Evolutionary conservation across 257 asterid genomes (phyloP).

Genomic region (Gentiana macrophylla): DNA sequence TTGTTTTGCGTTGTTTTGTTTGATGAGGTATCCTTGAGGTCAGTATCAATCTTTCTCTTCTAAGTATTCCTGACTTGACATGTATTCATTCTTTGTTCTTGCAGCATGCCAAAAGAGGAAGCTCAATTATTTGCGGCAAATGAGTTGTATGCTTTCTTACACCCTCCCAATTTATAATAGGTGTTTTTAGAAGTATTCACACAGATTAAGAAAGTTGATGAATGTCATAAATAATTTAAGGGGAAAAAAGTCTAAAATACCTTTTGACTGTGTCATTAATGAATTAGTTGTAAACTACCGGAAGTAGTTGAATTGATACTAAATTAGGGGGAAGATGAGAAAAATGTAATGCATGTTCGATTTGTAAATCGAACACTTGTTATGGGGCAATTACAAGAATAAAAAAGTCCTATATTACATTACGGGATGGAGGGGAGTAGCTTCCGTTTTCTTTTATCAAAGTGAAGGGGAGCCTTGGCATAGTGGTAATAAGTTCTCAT

Average conservation of each 20-base stretch:
- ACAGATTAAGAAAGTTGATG: too few species aligned
- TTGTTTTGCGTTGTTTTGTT: slow-evolving; percentile 3
- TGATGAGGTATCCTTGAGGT: slow-evolving; percentile 7
- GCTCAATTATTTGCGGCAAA: slow-evolving; percentile 82
- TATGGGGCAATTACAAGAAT: background rate
- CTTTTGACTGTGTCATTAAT: background rate
- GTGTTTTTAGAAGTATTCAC: background rate
- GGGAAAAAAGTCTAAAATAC: background rate
- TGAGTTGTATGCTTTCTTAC: slow-evolving; percentile 55
- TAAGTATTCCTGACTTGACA: background rate
- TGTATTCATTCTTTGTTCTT: slow-evolving; percentile 13
- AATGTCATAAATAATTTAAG: background rate
- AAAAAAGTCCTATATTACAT: too few species aligned
- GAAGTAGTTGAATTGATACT: too few species aligned
- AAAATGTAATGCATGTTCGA: background rate
- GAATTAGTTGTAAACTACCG: background rate
- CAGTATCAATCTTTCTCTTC: too few species aligned
- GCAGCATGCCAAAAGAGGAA: slow-evolving; percentile 91
- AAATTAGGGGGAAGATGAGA: too few species aligned
- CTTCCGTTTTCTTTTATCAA: too few species aligned
- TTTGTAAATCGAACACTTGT: background rate
- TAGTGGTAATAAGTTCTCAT: too few species aligned
- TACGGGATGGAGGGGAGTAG: too few species aligned
- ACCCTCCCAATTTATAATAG: background rate
- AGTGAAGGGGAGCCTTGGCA: too few species aligned